Evolutionary conservation across 305 asterid species (phyloP), one percentile per base, ranked within the genome.

Genomic region (Striga hermonthica): DNA sequence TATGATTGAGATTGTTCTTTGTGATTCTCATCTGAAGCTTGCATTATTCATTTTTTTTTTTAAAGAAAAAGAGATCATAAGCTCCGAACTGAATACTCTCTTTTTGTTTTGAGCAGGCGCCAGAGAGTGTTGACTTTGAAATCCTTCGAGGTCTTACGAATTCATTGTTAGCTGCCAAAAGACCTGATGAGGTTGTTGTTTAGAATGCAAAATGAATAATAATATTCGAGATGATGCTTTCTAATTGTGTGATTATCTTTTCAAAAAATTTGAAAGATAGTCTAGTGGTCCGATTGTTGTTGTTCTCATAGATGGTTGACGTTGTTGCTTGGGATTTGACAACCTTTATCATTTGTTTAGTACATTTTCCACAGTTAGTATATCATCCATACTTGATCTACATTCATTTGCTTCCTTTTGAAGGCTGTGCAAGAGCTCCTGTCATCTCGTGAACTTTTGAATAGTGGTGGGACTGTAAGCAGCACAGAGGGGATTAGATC

Each of bases 171-270:
- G 88, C 97, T 65, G 83, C 84, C 63, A 78, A 80, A 72, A 87
- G 76, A 72, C 95, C 96, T 38, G 91, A 79, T 70, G 88, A 86
- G 98, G 98, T 92, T 83, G 88, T 83, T 97, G 98, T 92, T 83
- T 76, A 11, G 38, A 41, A 57, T 65, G 44, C 41, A 67, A 60
- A 71, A 13, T 37, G 41, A 49, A 50, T 62, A 31, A 38, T 47
- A 64, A 65, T 67, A 15, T 45, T 45, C 47, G 14, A 35, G 41
- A 35, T 11, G 4, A 49, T 72, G 44, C 64, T 64, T 50, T 50
- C 34, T 12, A 48, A 8, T 1, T 15, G 35, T 5, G 22, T 50
- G 52, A 6, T 39, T 52, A 13, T 52, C 57, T 52, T 52, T 41
- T 35, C 31, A 43, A 59, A 9, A 22, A 22, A 37, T 28, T 67